Conservation (phyloP, 2,329 filamentous ascomycete genomes). For the Botryotinia globosa region DNA sequence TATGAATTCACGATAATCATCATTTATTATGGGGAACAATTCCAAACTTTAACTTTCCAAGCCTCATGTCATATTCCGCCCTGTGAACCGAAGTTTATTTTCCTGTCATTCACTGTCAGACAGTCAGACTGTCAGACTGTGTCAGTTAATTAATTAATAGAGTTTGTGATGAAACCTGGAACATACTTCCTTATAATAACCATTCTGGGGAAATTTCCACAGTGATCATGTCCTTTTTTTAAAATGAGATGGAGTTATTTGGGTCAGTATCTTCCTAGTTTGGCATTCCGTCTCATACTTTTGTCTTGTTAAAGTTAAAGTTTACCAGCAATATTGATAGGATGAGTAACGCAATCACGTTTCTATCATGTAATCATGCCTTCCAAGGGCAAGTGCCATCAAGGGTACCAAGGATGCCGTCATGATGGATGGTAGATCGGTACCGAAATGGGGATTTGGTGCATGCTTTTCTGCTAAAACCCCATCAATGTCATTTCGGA, state of each 20-base stretch:
- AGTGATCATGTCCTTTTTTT: not conserved
- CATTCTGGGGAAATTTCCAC: not conserved
- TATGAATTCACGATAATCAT: not conserved
- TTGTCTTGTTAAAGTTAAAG: not conserved
- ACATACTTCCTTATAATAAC: not conserved
- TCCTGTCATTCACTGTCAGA: too few species aligned
- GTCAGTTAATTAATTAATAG: too few species aligned
- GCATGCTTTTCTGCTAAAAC: not conserved
- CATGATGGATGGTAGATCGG: not conserved
- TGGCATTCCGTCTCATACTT: not conserved
- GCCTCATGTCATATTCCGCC: not conserved
- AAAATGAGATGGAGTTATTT: not conserved
- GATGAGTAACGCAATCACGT: not conserved
- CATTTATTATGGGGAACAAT: not conserved
- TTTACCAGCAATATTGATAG: not conserved
- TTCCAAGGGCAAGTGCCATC: not conserved
- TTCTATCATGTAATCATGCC: not conserved
- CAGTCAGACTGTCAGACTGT: too few species aligned
- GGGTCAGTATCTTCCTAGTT: not conserved
- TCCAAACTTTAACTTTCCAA: not conserved
- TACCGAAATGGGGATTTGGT: not conserved
- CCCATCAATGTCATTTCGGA: not conserved
- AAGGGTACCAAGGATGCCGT: not conserved
- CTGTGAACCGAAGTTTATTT: not conserved
- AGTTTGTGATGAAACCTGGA: not conserved